Evolutionary conservation across 108 stramenopile genomes (phyloP).

Genomic region (Skeletonema tropicum): DNA sequence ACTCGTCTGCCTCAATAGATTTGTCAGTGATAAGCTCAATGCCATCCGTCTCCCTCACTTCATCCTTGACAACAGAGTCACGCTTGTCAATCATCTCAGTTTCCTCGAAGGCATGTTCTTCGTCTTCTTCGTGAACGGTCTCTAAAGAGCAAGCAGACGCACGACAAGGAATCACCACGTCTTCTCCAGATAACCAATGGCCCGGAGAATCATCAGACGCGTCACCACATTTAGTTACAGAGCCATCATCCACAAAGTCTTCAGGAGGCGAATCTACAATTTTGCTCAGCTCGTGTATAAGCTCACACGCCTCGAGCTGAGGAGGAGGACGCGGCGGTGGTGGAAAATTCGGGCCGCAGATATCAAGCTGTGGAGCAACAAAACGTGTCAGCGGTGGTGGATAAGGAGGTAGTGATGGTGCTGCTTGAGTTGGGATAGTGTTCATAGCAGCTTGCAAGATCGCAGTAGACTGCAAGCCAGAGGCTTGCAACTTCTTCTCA

Average conservation of each 20-base stretch:
- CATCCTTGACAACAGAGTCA: background rate
- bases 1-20: background rate
- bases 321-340: background rate
- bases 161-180: background rate
- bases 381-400: background rate
- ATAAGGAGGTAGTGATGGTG: background rate
- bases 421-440: background rate
- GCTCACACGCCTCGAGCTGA: background rate
- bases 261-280: background rate
- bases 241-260: background rate
- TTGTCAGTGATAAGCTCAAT: background rate
- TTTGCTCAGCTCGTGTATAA: background rate
- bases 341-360: background rate
- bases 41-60: background rate
- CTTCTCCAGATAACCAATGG: background rate
- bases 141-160: background rate
- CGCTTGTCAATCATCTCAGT: background rate
- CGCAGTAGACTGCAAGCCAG: too few species aligned
- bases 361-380: background rate
- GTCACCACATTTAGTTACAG: background rate
- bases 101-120: background rate
- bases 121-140: background rate
- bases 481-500: too few species aligned
- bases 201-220: background rate
- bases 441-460: background rate